Evolutionary conservation across 1,139 yeast species (phyloP).

Genomic region (Maudiozyma humilis): DNA sequence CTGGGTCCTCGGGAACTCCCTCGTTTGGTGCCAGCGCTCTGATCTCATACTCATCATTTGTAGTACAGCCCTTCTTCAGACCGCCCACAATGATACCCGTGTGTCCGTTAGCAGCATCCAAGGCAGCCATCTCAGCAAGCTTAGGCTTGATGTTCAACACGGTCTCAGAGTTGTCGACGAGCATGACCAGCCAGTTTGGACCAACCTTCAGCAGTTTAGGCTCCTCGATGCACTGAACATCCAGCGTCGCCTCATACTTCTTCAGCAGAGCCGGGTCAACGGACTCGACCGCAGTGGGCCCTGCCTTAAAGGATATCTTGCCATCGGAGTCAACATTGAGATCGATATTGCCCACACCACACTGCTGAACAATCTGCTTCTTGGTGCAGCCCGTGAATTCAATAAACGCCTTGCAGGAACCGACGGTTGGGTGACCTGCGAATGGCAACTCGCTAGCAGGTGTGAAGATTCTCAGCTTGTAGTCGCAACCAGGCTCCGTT

Average conservation of each 20-base stretch:
- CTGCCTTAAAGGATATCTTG: constrained; percentile 22
- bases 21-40: constrained; percentile 38
- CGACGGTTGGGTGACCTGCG: constrained; percentile 57
- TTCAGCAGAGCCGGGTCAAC: constrained; percentile 24
- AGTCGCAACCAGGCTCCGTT: constrained; percentile 34
- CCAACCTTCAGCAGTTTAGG: constrained; percentile 32
- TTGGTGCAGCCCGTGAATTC: constrained; percentile 28
- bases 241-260: constrained; percentile 13
- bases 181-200: constrained; percentile 38
- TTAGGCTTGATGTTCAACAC: constrained; percentile 34
- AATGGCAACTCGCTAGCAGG: constrained; percentile 43
- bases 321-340: constrained; percentile 24
- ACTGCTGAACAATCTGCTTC: constrained; percentile 36
- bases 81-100: constrained; percentile 38
- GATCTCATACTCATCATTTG: constrained; percentile 24
- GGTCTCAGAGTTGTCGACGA: constrained; percentile 29
- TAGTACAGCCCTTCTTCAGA: constrained; percentile 14
- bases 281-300: constrained; percentile 15
- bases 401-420: constrained; percentile 40
- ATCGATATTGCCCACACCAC: constrained; percentile 39
- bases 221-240: constrained; percentile 25
- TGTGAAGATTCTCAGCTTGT: constrained; percentile 42
- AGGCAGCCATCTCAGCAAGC: constrained; percentile 18
- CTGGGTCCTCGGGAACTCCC: constrained; percentile 42
- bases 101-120: constrained; percentile 23